These are phyloP conservation scores for Lagenidium giganteum DNA, from an alignment of 352 stramenopile genomes.

Conservation along the genomic window DNA sequence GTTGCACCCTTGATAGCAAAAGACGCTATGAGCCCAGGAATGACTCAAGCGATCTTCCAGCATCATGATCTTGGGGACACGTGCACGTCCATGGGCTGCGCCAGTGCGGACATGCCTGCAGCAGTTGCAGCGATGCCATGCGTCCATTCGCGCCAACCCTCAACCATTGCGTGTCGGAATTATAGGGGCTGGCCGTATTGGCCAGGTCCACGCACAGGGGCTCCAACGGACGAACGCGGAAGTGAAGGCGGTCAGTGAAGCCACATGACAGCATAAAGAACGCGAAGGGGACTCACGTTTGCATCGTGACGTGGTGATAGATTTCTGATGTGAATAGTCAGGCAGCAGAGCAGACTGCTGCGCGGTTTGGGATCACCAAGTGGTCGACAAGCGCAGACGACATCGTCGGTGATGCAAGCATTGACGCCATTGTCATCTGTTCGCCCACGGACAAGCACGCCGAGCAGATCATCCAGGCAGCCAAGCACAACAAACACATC, in stretches of 20 bases:
- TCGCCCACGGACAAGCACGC: constrained; percentile 92
- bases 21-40: too few relatives aligned
- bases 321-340: constrained; percentile 21
- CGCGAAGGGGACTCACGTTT: neutral
- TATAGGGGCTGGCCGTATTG: constrained; percentile 66
- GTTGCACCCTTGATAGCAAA: too few relatives aligned
- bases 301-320: too few relatives aligned
- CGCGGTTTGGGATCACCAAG: constrained; percentile 42
- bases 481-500: constrained; percentile 91
- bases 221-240: constrained; percentile 41
- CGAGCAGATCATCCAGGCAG: constrained; percentile 92
- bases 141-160: too few relatives aligned
- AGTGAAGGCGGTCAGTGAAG: constrained; percentile 34
- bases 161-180: constrained; percentile 68
- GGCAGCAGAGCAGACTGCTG: constrained; percentile 28
- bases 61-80: too few relatives aligned
- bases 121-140: too few relatives aligned
- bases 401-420: constrained; percentile 89
- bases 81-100: too few relatives aligned
- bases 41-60: too few relatives aligned
- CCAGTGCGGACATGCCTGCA: too few relatives aligned
- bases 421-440: constrained; percentile 96
- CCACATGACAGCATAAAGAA: constrained; percentile 10
- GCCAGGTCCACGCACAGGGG: constrained; percentile 45
- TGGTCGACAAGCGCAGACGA: constrained; percentile 82